Conservation (phyloP, 352 stramenopile genomes). For the Nothophytophthora sp. region DNA sequence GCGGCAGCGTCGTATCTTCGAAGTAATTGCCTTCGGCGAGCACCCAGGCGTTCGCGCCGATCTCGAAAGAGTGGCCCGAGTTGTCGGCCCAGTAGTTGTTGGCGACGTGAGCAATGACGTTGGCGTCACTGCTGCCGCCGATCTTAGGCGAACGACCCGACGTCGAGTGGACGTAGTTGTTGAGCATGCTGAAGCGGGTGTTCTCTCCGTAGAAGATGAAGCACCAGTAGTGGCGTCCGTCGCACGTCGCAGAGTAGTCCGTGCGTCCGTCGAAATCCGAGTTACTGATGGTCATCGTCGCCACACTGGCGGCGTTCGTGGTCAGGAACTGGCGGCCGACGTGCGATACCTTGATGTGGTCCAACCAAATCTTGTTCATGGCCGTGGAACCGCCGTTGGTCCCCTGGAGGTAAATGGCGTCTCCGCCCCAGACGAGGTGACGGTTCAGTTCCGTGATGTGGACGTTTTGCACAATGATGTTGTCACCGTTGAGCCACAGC, state of each 20-base stretch:
- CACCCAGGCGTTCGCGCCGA: conserved; percentile 16
- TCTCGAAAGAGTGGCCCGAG: conserved; percentile 22
- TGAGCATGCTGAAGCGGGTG: conserved; percentile 13
- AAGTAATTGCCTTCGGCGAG: conserved; percentile 41
- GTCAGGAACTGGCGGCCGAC: conserved; percentile 32
- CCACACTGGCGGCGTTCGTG: conserved; percentile 18
- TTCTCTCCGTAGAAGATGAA: conserved; percentile 15
- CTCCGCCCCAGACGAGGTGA: conserved; percentile 22
- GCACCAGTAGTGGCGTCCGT: conserved; percentile 37
- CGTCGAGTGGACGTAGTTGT: conserved; percentile 28
- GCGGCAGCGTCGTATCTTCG: conserved; percentile 17
- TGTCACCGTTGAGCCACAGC: conserved; percentile 19
- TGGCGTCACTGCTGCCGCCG: neutral
- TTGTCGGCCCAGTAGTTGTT: conserved; percentile 37
- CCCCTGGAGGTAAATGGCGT: conserved; percentile 10
- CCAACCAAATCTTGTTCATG: conserved; percentile 33
- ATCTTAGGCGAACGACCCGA: conserved; percentile 19
- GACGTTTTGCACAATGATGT: conserved; percentile 38
- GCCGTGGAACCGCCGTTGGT: conserved; percentile 5
- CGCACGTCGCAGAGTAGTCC: conserved; percentile 27
- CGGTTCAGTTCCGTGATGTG: conserved; percentile 39
- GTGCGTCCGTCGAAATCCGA: conserved; percentile 37
- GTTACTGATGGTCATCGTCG: conserved; percentile 35
- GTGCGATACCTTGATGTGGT: conserved; percentile 31
- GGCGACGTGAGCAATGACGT: conserved; percentile 15